Base-by-base conservation (phyloP, 2,329 filamentous ascomycete species). In the Neurospora sp. region DNA sequence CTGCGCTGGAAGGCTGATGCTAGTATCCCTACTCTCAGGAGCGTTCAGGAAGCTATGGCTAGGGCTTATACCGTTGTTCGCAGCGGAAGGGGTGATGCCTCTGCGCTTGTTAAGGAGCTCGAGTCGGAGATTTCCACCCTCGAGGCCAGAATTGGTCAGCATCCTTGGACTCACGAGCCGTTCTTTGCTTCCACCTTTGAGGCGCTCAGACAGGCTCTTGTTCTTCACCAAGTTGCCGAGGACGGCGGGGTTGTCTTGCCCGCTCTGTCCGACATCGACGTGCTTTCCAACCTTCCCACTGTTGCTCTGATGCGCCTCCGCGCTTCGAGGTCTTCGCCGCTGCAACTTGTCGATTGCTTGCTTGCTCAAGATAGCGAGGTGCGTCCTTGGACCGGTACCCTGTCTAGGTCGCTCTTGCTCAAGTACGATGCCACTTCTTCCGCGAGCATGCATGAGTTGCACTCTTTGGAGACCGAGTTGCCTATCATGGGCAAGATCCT, bases 401-500 rank as follows among this genome's bases (percentile, higher is more conserved):
- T 89, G 19, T 84, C 86, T 7, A 75, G 82, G 28, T 84, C 84
- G 0, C 76, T 92, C 3, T 80, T 92, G 74, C 80, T 82, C 15
- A 89, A 85, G 73, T 78, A 91, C 66, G 81, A 84, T 68, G 80
- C 78, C 1, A 78, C 89, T 19, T 79, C 80, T 13, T 81, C 84
- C 33, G 86, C 89, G 0, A 85, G 82, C 66, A 80, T 93, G 46
- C 84, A 84, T 66, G 87, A 88, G 58, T 80, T 93, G 67, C 83
- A 86, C 66, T 82, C 90, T 19, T 81, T 93, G 0, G 89, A 91
- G 77, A 81, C 83, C 1, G 91, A 93, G 76, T 79, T 92, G 67
- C 87, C 88, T 9, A 81, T 86, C 3, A 80, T 92, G 71, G 87
- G 87, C 10, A 82, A 83, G 66, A 84, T 87, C 70, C 74, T 91